Evolutionary conservation across 352 stramenopile genomes (phyloP).

Genomic region (Pythium periplocum): DNA sequence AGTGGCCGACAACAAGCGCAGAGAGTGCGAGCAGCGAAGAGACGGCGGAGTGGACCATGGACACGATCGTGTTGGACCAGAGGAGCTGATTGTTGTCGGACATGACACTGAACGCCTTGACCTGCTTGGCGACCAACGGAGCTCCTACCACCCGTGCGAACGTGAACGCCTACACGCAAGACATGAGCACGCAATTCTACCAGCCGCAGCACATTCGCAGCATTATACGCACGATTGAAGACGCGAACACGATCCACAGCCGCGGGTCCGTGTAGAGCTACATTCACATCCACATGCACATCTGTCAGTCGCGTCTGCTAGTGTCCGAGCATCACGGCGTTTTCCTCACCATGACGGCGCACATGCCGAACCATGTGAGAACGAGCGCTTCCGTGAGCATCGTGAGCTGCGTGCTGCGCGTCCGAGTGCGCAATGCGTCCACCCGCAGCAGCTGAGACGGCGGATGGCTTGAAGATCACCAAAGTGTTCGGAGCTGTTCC

Average conservation of each 20-base stretch:
- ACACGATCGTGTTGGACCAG: constrained; percentile 73
- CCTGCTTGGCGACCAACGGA: constrained; percentile 25
- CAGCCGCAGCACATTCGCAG: background rate
- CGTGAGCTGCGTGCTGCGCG: background rate
- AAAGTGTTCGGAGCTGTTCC: constrained; percentile 17
- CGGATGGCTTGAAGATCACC: constrained; percentile 13
- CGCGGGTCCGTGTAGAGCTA: constrained; percentile 54
- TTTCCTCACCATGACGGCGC: constrained; percentile 44
- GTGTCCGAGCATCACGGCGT: too few relatives aligned
- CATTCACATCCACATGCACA: background rate
- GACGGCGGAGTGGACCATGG: constrained; percentile 56
- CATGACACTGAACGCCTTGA: constrained; percentile 47
- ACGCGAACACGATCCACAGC: constrained; percentile 58
- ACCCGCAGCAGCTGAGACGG: background rate
- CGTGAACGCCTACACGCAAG: constrained; percentile 33
- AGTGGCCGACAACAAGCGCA: constrained; percentile 46
- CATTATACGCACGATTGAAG: constrained; percentile 42
- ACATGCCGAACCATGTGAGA: constrained; percentile 56
- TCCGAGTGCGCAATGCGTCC: constrained; percentile 5
- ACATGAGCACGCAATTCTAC: constrained; percentile 1
- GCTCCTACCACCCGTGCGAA: constrained; percentile 32
- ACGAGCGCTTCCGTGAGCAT: constrained; percentile 62
- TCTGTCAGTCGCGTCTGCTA: background rate
- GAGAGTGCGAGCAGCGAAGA: constrained; percentile 52
- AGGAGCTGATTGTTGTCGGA: constrained; percentile 41